Evolutionary conservation across 371 early-diverging fungal genomes (phyloP).

Genomic region (Lichtheimia ramosa): DNA sequence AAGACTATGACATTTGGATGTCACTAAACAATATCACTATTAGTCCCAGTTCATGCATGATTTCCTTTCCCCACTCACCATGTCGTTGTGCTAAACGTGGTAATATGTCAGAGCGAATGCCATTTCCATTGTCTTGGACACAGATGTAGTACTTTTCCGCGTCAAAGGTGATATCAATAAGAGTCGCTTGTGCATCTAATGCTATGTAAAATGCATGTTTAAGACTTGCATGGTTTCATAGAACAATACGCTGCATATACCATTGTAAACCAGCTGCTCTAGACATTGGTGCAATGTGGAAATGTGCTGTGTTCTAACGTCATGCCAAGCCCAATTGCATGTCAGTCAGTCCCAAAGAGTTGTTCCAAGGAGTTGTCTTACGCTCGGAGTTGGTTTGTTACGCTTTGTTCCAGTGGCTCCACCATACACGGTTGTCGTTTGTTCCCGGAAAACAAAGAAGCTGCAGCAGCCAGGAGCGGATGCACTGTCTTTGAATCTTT

Average conservation of each 20-base stretch:
- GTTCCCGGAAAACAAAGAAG: too few relatives aligned
- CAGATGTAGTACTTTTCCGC: conserved; percentile 48
- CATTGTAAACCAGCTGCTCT: conserved; percentile 63
- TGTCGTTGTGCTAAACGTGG: conserved; percentile 52
- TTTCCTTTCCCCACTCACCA: conserved; percentile 31
- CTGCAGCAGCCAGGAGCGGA: too few relatives aligned
- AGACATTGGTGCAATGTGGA: conserved; percentile 54
- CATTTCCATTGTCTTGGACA: conserved; percentile 67
- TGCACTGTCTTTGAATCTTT: too few relatives aligned
- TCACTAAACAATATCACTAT: conserved; percentile 28
- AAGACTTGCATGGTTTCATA: background rate
- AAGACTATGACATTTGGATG: conserved; percentile 54
- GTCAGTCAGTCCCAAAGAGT: too few relatives aligned
- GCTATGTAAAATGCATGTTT: conserved; percentile 26
- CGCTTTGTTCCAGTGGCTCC: conserved; percentile 1
- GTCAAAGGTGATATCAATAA: conserved; percentile 50
- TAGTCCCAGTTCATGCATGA: background rate
- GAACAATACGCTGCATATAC: conserved; percentile 22
- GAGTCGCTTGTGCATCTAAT: conserved; percentile 59
- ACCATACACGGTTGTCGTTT: background rate
- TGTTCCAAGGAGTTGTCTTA: background rate
- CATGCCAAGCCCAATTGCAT: background rate
- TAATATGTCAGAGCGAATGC: conserved; percentile 51
- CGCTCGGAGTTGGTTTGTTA: background rate
- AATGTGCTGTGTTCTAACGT: conserved; percentile 47